phyloP scores from a whole-genome alignment of 2,329 filamentous ascomycete genomes.

The Fusarium sp. region DNA sequence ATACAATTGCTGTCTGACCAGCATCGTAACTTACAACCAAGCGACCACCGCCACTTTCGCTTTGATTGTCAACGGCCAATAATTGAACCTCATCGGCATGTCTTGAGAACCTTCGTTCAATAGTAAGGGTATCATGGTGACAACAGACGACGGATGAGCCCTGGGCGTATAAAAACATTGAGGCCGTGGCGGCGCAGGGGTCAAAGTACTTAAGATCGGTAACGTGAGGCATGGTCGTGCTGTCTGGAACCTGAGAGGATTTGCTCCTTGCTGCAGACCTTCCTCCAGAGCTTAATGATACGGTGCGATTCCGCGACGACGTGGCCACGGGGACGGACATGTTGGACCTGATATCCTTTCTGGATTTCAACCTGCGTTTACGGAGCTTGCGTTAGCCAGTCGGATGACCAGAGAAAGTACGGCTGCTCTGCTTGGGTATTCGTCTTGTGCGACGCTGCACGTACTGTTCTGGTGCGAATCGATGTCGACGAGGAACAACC shows the following conservation, averaged over 20 bases:
- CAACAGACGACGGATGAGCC: conserved; percentile 85
- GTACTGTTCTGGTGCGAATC: conserved; percentile 53
- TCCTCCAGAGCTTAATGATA: conserved; percentile 68
- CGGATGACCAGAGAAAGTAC: conserved; percentile 39
- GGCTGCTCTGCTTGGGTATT: conserved; percentile 40
- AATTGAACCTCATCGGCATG: conserved; percentile 87
- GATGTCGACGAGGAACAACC: conserved; percentile 45
- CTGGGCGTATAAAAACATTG: conserved; percentile 89
- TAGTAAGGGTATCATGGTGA: conserved; percentile 90
- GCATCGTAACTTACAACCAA: conserved; percentile 93
- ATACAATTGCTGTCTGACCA: conserved; percentile 92
- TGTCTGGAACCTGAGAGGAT: conserved; percentile 59
- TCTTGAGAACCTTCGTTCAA: conserved; percentile 85
- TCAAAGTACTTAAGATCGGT: conserved; percentile 73
- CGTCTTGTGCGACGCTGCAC: conserved; percentile 53
- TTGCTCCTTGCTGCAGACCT: conserved; percentile 63
- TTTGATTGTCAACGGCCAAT: conserved; percentile 90
- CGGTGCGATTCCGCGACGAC: conserved; percentile 68
- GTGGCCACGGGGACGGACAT: conserved; percentile 67
- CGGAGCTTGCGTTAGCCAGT: conserved; percentile 34
- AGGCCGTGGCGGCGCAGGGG: conserved; percentile 89
- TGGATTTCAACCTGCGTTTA: conserved; percentile 40
- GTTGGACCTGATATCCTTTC: conserved; percentile 55
- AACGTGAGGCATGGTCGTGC: conserved; percentile 61
- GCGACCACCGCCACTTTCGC: conserved; percentile 84